Evolutionary conservation across 2,329 filamentous ascomycete species (phyloP).

Genomic region (Aspergillus sclerotialis): DNA sequence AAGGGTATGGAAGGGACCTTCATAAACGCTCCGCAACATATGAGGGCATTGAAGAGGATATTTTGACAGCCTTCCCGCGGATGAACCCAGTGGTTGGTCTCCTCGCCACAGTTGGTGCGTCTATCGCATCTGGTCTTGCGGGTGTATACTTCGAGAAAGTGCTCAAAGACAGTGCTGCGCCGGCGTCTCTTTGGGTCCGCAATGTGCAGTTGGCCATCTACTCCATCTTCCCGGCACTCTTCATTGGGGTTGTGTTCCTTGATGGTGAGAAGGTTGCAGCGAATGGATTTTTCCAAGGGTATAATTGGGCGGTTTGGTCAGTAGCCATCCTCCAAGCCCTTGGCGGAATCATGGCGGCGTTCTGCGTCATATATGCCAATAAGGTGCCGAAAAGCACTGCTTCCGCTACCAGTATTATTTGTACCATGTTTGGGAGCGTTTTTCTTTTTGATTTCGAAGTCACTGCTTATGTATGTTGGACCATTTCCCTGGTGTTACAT

Average conservation of each 20-base stretch:
- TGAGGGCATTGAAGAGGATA: constrained; percentile 69
- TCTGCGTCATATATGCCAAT: constrained; percentile 76
- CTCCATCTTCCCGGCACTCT: constrained; percentile 79
- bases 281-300: constrained; percentile 89
- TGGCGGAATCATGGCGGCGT: constrained; percentile 75
- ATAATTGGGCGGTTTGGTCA: constrained; percentile 85
- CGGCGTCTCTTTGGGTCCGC: constrained; percentile 81
- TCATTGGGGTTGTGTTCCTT: constrained; percentile 78
- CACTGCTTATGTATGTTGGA: constrained; percentile 58
- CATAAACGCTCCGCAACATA: constrained; percentile 77
- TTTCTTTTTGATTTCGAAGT: constrained; percentile 77
- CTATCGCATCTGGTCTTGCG: constrained; percentile 73
- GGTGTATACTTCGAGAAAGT: constrained; percentile 70
- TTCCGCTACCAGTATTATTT: constrained; percentile 81
- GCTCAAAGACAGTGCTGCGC: constrained; percentile 70
- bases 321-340: constrained; percentile 75
- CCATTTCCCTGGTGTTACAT: constrained; percentile 2
- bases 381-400: constrained; percentile 94
- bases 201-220: constrained; percentile 95
- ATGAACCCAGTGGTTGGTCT: constrained; percentile 79
- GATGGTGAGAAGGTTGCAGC: constrained; percentile 78
- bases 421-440: constrained; percentile 79
- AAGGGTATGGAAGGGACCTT: constrained; percentile 43
- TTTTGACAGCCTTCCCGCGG: constrained; percentile 43
- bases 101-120: constrained; percentile 68